A percentile compares a stretch with the other conserved stretches of the same genome.
Conservation (phyloP, 306 rosid species). For the Trichosanthes truncata region DNA sequence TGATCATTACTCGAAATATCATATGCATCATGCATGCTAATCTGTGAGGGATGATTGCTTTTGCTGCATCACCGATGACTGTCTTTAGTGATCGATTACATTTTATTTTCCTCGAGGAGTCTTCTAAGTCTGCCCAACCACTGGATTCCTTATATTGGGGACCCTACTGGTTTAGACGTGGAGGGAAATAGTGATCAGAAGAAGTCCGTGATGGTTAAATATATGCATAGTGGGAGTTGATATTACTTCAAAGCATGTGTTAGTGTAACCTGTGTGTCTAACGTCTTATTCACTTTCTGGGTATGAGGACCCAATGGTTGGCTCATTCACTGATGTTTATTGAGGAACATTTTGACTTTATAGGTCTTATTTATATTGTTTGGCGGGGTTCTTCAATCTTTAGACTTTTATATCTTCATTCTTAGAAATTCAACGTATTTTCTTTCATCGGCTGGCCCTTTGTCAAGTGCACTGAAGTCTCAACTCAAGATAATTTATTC, state of each 20-base stretch:
- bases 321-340: too few species aligned
- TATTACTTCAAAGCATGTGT: neutral
- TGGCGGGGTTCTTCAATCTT: neutral
- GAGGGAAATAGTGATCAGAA: neutral
- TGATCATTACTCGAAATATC: neutral
- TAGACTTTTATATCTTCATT: neutral
- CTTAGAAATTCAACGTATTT: neutral
- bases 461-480: neutral
- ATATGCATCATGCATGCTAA: neutral
- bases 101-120: neutral
- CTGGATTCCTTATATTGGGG: neutral
- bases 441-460: neutral
- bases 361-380: neutral
- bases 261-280: neutral
- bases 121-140: neutral
- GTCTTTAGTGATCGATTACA: neutral
- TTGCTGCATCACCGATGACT: neutral
- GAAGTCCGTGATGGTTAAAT: neutral
- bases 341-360: neutral
- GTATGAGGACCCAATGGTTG: too few species aligned
- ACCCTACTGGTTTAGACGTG: neutral
- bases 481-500: neutral
- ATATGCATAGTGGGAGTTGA: neutral
- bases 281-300: neutral
- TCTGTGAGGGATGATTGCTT: neutral